Evolutionary conservation across 2,329 filamentous ascomycete species (phyloP).

Genomic region (Zymoseptoria pseudotritici): DNA sequence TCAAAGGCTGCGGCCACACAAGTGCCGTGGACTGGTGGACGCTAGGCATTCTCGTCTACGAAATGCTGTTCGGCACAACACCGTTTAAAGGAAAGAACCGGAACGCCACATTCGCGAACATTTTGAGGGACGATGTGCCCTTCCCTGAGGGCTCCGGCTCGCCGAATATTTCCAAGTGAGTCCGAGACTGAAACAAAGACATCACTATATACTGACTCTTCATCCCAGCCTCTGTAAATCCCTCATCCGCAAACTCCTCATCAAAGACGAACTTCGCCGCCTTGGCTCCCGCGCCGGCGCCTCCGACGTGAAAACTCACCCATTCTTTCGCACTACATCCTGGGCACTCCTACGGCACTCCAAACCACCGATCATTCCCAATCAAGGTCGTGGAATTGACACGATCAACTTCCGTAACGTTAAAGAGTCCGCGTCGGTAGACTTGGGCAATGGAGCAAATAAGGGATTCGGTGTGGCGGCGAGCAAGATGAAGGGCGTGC

Average conservation of each 20-base stretch:
- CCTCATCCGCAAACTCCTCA: constrained; percentile 88
- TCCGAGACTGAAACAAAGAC: constrained; percentile 14
- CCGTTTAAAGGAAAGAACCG: constrained; percentile 99
- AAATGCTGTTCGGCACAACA: constrained; percentile 97
- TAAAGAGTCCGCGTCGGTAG: constrained; percentile 93
- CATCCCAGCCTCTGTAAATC: constrained; percentile 78
- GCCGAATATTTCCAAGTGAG: constrained; percentile 87
- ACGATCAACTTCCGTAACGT: constrained; percentile 97
- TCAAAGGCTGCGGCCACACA: constrained; percentile 96
- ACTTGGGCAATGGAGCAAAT: constrained; percentile 56
- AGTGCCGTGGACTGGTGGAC: constrained; percentile 99
- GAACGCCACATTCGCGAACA: constrained; percentile 97
- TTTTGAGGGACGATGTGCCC: constrained; percentile 86
- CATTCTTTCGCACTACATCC: constrained; percentile 91
- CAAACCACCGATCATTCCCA: constrained; percentile 94
- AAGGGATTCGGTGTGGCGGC: constrained; percentile 30
- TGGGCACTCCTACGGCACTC: constrained; percentile 96
- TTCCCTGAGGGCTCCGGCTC: constrained; percentile 84
- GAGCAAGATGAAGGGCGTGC: constrained; percentile 62
- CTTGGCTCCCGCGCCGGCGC: constrained; percentile 90
- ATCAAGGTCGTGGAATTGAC: constrained; percentile 82
- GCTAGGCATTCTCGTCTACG: constrained; percentile 90
- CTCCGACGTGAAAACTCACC: constrained; percentile 91
- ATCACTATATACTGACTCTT: background rate
- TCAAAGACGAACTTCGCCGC: constrained; percentile 93